These are phyloP conservation scores for Saksenaea vasiformis DNA, from an alignment of 371 early-diverging fungal genomes.

Conservation along the genomic window DNA sequence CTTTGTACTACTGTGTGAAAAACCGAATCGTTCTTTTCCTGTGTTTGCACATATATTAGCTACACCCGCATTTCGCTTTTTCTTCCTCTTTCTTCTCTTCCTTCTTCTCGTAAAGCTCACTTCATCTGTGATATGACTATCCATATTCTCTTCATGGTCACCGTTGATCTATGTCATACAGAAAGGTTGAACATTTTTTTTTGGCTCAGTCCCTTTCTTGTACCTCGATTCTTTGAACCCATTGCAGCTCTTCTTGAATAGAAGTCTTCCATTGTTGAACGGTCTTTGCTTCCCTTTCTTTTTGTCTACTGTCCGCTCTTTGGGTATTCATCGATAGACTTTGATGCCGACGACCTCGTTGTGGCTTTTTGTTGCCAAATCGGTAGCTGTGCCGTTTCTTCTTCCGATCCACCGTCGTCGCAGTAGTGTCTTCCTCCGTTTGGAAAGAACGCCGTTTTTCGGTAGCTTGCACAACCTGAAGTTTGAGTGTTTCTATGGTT, in stretches of 20 bases:
- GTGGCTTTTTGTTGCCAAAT: slow-evolving; percentile 19
- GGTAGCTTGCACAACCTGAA: slow-evolving; percentile 12
- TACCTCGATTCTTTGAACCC: slow-evolving; percentile 5
- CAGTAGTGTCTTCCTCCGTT: background rate
- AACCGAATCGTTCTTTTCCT: background rate
- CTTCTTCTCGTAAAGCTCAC: background rate
- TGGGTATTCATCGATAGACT: slow-evolving; percentile 1
- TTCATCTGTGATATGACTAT: background rate
- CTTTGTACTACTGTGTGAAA: background rate
- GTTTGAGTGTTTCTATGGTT: slow-evolving; percentile 22
- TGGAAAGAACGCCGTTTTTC: background rate
- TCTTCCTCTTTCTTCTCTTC: background rate
- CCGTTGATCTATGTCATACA: background rate
- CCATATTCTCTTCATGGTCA: background rate
- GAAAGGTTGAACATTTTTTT: background rate
- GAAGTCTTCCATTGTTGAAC: slow-evolving; percentile 1
- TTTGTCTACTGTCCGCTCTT: background rate
- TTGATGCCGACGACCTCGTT: slow-evolving; percentile 14
- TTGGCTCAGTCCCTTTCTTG: background rate
- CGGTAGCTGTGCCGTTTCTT: slow-evolving; percentile 26
- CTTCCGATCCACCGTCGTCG: background rate
- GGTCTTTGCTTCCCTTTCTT: background rate
- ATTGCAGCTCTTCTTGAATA: slow-evolving; percentile 4
- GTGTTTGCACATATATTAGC: background rate
- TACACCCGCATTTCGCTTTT: background rate